Evolutionary conservation across 163 green algal genomes (phyloP), one percentile per base, ranked within the genome.

Genomic region (Scenedesmus sp.): DNA sequence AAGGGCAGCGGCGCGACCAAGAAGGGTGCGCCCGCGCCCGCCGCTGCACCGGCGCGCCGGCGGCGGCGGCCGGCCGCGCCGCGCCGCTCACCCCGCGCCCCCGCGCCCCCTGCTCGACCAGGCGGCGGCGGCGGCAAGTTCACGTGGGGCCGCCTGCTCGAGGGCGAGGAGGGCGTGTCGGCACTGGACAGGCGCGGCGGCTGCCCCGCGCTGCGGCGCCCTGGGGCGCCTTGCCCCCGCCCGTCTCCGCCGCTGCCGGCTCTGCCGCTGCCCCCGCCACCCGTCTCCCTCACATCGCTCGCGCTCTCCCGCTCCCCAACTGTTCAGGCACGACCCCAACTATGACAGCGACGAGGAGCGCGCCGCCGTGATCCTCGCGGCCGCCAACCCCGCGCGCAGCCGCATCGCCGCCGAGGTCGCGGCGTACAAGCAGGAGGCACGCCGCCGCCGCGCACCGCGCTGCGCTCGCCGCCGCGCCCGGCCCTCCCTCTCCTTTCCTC

Each of bases 271-370:
- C 20, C 6, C n/a, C 36, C 39, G 33, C 31, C 18, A 14, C 60
- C 34, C 18, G 15, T 29, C n/a, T 26, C 29, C 7, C 47, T 47
- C 36, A 96, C n/a, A n/a, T n/a, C n/a, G n/a, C n/a, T n/a, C n/a
- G n/a, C n/a, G n/a, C n/a, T n/a, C n/a, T n/a, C n/a, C n/a, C n/a
- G n/a, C n/a, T n/a, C n/a, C n/a, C n/a, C n/a, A n/a, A n/a, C n/a
- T n/a, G n/a, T n/a, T n/a, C 86, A 78, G 75, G 6, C 89, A 89
- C 47, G 94, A 98, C 84, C 94, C 94, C 31, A 98, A 98, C 83
- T 98, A 96, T 66, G 89, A 97, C 82, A 91, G 81, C 2, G 92
- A 93, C 56, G 90, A 94, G 57, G 91, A 94, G 57, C 34, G 60
- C 28, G 48, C 60, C 11, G 82, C 87, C 51, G 75, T 87, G 18